Evolutionary conservation across 2,329 filamentous ascomycete genomes (phyloP).

Genomic region (Stachybotrys echinatus): DNA sequence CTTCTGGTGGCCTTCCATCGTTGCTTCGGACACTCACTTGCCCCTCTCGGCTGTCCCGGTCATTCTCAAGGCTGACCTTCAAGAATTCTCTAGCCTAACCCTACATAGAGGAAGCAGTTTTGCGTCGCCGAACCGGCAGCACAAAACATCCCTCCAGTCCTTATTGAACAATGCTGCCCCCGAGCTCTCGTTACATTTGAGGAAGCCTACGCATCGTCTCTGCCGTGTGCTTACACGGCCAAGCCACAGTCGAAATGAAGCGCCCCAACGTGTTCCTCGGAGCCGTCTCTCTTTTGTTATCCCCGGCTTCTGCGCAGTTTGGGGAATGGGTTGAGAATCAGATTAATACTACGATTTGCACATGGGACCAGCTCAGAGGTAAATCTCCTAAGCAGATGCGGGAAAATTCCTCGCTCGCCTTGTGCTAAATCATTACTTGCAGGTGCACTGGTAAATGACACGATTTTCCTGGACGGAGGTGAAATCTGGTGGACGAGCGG

Average conservation of each 20-base stretch:
- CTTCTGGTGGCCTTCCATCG: not conserved
- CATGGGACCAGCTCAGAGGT: slow-evolving; percentile 46
- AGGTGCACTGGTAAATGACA: slow-evolving; percentile 57
- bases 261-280: too few species aligned
- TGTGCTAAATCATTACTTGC: slow-evolving; percentile 13
- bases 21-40: not conserved
- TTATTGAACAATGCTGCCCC: not conserved
- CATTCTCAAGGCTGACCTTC: not conserved
- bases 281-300: slow-evolving; percentile 8
- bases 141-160: not conserved
- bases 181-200: not conserved
- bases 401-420: not conserved
- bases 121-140: not conserved
- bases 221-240: too few species aligned
- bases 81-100: not conserved
- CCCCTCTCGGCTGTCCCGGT: not conserved
- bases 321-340: slow-evolving; percentile 44
- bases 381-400: too few species aligned
- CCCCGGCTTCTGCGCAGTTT: slow-evolving; percentile 29
- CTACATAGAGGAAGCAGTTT: not conserved
- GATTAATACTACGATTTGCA: slow-evolving; percentile 54
- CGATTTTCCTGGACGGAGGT: slow-evolving; percentile 62
- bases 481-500: slow-evolving; percentile 46
- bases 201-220: too few species aligned
- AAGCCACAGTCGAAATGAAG: too few species aligned